Conservation (phyloP, 2,329 filamentous ascomycete species). For the Botrytis fragariae region DNA sequence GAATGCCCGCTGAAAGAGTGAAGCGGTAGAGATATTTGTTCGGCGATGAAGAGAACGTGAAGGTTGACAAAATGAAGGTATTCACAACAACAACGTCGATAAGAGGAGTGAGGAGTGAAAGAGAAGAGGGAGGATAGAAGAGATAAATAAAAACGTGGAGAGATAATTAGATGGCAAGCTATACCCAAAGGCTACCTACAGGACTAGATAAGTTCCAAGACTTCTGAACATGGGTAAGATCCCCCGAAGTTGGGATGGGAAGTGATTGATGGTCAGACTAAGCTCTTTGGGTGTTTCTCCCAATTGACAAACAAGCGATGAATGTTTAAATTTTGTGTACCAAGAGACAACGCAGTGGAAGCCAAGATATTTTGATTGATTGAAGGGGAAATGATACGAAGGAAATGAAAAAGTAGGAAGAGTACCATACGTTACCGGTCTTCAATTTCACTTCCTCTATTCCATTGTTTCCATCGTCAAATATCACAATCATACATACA, state of each 20-base stretch:
- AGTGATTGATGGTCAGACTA: slow-evolving; percentile 10
- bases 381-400: background rate
- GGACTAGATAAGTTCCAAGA: slow-evolving; percentile 2
- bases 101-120: slow-evolving; percentile 21
- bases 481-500: background rate
- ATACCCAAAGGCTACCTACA: background rate
- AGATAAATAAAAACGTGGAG: slow-evolving; percentile 15
- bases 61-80: slow-evolving; percentile 46
- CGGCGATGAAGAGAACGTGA: slow-evolving; percentile 47
- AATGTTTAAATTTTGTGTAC: slow-evolving; percentile 16
- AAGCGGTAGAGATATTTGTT: slow-evolving; percentile 63
- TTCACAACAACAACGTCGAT: slow-evolving; percentile 22
- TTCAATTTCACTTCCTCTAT: background rate
- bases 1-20: slow-evolving; percentile 87
- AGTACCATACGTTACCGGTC: background rate
- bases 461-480: background rate
- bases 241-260: slow-evolving; percentile 10
- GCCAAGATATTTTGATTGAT: slow-evolving; percentile 10
- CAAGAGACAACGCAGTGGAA: background rate
- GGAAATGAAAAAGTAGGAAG: background rate
- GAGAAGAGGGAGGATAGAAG: slow-evolving; percentile 32
- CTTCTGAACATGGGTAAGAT: slow-evolving; percentile 11
- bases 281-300: background rate
- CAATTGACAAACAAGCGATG: background rate
- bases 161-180: slow-evolving; percentile 10